phyloP scores from a whole-genome alignment of 1,139 yeast species.

The Geotrichum klebahnii region DNA sequence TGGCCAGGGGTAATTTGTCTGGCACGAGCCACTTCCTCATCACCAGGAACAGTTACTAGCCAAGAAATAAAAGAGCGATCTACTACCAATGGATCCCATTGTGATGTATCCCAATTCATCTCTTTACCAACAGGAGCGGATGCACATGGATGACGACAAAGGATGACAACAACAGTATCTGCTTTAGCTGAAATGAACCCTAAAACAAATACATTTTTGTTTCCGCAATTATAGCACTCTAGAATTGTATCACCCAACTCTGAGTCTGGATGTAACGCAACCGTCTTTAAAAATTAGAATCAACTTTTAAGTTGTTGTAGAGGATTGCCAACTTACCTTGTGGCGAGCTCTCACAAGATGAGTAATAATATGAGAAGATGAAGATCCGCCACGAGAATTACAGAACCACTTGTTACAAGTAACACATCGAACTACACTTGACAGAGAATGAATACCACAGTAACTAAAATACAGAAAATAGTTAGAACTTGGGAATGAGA shows the following conservation, averaged over 20 bases:
- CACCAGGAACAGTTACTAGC: slow-evolving; percentile 70
- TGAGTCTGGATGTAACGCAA: slow-evolving; percentile 71
- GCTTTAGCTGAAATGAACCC: slow-evolving; percentile 88
- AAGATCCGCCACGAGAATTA: slow-evolving; percentile 60
- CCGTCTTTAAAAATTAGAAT: slow-evolving; percentile 36
- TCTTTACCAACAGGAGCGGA: slow-evolving; percentile 45
- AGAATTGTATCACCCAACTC: slow-evolving; percentile 79
- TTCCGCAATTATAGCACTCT: slow-evolving; percentile 91
- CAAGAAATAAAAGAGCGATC: slow-evolving; percentile 74
- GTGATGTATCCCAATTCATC: slow-evolving; percentile 75
- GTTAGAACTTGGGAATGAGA: neutral
- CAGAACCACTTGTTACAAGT: slow-evolving; percentile 88
- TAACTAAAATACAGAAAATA: slow-evolving; percentile 38
- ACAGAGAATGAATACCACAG: slow-evolving; percentile 68
- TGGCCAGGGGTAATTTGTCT: slow-evolving; percentile 58
- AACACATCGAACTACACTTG: slow-evolving; percentile 70
- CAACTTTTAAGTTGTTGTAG: no score
- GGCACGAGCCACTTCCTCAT: slow-evolving; percentile 57
- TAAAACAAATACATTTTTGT: slow-evolving; percentile 69
- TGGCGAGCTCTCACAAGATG: slow-evolving; percentile 83
- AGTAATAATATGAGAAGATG: slow-evolving; percentile 79
- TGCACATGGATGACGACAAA: slow-evolving; percentile 89
- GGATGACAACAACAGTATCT: slow-evolving; percentile 79
- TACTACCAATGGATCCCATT: slow-evolving; percentile 85
- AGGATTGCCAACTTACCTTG: slow-evolving; percentile 39